These are phyloP conservation scores for Aquilaria yunnanensis DNA, from an alignment of 345 rosid genomes.

Conservation along the genomic window DNA sequence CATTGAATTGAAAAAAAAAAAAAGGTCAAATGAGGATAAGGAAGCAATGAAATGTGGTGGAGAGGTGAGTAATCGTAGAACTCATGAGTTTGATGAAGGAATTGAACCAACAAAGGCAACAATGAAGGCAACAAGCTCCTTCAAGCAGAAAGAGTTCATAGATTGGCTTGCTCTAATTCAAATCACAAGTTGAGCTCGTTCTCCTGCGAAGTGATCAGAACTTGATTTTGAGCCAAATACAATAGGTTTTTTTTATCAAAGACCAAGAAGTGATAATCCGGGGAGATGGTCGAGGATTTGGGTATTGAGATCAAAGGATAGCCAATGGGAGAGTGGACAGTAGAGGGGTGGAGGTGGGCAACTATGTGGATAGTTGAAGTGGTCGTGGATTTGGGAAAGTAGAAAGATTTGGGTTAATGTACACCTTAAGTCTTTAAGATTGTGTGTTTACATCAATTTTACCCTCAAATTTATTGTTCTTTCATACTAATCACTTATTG, in stretches of 20 bases:
- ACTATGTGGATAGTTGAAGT: too few species aligned
- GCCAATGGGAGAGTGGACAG: too few species aligned
- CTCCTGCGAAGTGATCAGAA: slow-evolving; percentile 6
- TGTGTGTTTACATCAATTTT: too few species aligned
- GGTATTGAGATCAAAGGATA: too few species aligned
- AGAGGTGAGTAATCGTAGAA: too few species aligned
- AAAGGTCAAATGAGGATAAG: slow-evolving; percentile 19
- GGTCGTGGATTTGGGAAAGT: too few species aligned
- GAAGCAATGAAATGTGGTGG: not conserved
- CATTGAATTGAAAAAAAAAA: slow-evolving; percentile 30
- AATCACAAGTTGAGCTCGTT: slow-evolving; percentile 9
- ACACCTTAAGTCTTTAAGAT: too few species aligned
- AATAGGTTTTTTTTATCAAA: slow-evolving; percentile 23
- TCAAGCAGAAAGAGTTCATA: slow-evolving; percentile 2
- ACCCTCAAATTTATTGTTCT: too few species aligned
- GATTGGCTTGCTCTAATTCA: slow-evolving; percentile 11
- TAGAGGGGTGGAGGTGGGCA: too few species aligned
- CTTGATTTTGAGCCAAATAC: slow-evolving; percentile 26
- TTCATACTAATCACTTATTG: too few species aligned
- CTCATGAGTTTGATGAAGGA: not conserved
- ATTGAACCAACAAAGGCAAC: slow-evolving; percentile 9
- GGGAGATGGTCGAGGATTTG: slow-evolving; percentile 19
- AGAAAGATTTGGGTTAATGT: too few species aligned
- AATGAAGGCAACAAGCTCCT: not conserved
- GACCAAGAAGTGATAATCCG: slow-evolving; percentile 54